phyloP scores from a whole-genome alignment of 768 basidiomycete genomes.

The Galerina marginata region DNA sequence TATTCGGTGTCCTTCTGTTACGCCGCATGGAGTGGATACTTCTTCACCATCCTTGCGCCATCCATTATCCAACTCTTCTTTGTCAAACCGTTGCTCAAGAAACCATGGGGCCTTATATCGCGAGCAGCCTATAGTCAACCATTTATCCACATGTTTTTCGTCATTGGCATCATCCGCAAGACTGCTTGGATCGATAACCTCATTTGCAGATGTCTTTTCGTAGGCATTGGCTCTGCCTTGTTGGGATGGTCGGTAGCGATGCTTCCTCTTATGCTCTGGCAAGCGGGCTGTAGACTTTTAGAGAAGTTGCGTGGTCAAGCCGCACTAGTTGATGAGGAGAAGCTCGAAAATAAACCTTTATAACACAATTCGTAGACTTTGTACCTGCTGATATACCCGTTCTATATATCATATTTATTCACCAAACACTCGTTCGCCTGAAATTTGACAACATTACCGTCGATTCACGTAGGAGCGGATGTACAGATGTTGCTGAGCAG shows the following conservation, averaged over 20 bases:
- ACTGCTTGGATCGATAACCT: background rate
- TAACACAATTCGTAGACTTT: no score
- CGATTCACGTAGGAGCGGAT: no score
- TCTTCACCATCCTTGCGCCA: background rate
- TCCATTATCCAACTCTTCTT: slow-evolving; percentile 1
- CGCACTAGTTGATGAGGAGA: no score
- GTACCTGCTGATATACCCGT: no score
- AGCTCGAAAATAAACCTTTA: no score
- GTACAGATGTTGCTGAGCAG: no score
- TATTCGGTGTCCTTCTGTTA: background rate
- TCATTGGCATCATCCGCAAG: background rate
- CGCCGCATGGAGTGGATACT: background rate
- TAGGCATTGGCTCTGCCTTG: background rate
- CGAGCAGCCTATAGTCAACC: background rate
- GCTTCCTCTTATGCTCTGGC: background rate
- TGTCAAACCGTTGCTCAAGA: background rate
- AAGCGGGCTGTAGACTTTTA: no score
- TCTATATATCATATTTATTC: no score
- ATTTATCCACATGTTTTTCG: slow-evolving; percentile 11
- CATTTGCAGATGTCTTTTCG: background rate
- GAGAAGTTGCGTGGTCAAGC: no score
- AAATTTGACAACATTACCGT: no score
- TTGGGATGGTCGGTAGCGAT: background rate
- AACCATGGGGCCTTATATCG: background rate
- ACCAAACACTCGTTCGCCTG: no score